Conservation (phyloP, 169 alveolate species). For the Plasmodium coatneyi region DNA sequence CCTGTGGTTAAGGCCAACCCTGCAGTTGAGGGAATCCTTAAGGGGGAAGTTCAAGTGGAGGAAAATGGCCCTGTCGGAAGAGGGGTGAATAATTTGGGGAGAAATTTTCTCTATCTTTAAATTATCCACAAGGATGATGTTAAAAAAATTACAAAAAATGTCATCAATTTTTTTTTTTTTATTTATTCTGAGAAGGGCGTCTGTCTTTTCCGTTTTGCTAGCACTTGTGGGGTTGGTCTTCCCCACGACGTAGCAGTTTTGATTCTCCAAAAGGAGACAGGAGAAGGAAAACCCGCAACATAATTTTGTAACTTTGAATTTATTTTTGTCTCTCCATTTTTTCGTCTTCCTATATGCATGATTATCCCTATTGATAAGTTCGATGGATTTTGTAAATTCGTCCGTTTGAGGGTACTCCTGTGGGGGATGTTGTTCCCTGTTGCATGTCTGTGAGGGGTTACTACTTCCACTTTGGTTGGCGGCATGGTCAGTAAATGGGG, state of each 20-base stretch:
- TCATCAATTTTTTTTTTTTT: slow-evolving; percentile 59
- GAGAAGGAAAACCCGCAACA: slow-evolving; percentile 73
- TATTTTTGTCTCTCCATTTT: not conserved
- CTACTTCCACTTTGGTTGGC: not conserved
- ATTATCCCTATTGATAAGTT: not conserved
- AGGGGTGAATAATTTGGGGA: slow-evolving; percentile 41
- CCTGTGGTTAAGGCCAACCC: not conserved
- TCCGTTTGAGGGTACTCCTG: not conserved
- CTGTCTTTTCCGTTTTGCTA: not conserved
- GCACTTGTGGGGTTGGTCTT: not conserved
- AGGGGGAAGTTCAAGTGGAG: slow-evolving; percentile 35
- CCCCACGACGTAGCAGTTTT: slow-evolving; percentile 48
- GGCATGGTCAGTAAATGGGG: not conserved
- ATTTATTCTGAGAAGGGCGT: slow-evolving; percentile 19
- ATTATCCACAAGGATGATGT: slow-evolving; percentile 44
- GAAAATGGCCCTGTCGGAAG: not conserved
- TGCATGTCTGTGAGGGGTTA: not conserved
- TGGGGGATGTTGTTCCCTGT: not conserved
- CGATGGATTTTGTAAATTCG: not conserved
- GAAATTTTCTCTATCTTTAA: slow-evolving; percentile 18
- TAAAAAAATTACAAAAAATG: slow-evolving; percentile 33
- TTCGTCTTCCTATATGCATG: not conserved
- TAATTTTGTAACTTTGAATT: slow-evolving; percentile 19
- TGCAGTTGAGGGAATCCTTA: not conserved
- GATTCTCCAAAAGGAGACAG: slow-evolving; percentile 20